Conservation (phyloP, 768 basidiomycete genomes). For the Auriculariales sp. region DNA sequence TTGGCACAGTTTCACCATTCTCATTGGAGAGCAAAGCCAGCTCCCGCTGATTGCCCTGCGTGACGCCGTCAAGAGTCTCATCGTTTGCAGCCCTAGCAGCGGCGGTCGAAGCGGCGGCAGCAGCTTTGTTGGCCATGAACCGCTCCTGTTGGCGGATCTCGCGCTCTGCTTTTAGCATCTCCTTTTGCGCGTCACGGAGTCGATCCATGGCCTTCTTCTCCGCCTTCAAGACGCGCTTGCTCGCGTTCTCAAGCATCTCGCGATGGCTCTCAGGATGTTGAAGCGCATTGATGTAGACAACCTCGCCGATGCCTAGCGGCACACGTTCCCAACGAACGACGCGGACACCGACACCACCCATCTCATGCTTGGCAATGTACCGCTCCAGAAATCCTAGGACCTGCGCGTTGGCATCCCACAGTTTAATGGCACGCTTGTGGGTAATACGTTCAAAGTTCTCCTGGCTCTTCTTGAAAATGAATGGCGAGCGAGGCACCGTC, state of each 20-base stretch:
- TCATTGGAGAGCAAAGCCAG: no score
- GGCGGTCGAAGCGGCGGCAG: no score
- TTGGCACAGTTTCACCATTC: no score
- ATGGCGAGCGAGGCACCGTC: slow-evolving; percentile 78
- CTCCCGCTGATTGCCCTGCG: no score
- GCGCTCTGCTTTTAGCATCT: no score
- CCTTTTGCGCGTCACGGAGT: no score
- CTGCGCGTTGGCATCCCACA: slow-evolving; percentile 73
- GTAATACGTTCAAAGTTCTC: slow-evolving; percentile 86
- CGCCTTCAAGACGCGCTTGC: neutral
- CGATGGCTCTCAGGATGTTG: neutral
- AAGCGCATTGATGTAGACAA: slow-evolving; percentile 8
- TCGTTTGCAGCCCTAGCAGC: no score
- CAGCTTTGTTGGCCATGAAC: no score
- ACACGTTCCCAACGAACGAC: slow-evolving; percentile 62
- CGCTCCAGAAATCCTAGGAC: slow-evolving; percentile 34
- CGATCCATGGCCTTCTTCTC: neutral
- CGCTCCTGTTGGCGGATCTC: no score
- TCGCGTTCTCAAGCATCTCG: neutral
- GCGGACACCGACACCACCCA: slow-evolving; percentile 81
- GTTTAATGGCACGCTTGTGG: slow-evolving; percentile 77
- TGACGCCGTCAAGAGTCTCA: no score
- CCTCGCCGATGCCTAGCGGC: slow-evolving; percentile 35
- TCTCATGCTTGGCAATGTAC: slow-evolving; percentile 58
- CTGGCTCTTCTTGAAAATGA: slow-evolving; percentile 85